Conservation (phyloP, 1,284 basidiomycete genomes). For the Laetiporus sulphureus region DNA sequence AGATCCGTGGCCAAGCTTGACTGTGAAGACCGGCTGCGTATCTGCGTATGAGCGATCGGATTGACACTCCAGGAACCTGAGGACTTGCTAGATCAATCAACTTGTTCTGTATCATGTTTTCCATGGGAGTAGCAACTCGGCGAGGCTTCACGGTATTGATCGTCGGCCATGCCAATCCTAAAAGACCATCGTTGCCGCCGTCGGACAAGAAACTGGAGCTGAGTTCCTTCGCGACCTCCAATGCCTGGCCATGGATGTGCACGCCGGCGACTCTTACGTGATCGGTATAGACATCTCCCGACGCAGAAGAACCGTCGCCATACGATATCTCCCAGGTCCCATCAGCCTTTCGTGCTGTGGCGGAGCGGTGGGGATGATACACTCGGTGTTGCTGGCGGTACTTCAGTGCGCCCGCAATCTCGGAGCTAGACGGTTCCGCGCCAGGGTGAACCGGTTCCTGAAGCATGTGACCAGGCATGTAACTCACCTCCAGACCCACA, state of each 20-base stretch:
- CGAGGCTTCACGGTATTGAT: constrained; percentile 31
- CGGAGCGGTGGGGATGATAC: constrained; percentile 29
- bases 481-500: constrained; percentile 29
- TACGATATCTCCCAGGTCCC: constrained; percentile 34
- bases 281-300: constrained; percentile 30
- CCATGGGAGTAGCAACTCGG: constrained; percentile 28
- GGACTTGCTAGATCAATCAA: constrained; percentile 21
- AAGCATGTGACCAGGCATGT: too few species aligned
- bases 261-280: constrained; percentile 27
- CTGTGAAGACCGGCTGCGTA: constrained; percentile 26
- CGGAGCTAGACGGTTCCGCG: constrained; percentile 19
- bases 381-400: constrained; percentile 23
- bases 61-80: not conserved
- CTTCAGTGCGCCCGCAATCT: constrained; percentile 17
- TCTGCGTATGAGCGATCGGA: not conserved
- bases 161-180: constrained; percentile 28
- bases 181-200: constrained; percentile 30
- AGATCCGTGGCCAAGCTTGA: constrained; percentile 25
- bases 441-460: too few species aligned
- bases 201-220: constrained; percentile 30
- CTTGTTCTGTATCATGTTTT: constrained; percentile 30
- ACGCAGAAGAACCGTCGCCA: constrained; percentile 34
- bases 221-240: constrained; percentile 30
- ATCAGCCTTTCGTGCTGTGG: constrained; percentile 23
- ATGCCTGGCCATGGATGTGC: constrained; percentile 26